Evolutionary conservation across 2,329 filamentous ascomycete genomes (phyloP).

Genomic region (Aspergillus alliaceus): DNA sequence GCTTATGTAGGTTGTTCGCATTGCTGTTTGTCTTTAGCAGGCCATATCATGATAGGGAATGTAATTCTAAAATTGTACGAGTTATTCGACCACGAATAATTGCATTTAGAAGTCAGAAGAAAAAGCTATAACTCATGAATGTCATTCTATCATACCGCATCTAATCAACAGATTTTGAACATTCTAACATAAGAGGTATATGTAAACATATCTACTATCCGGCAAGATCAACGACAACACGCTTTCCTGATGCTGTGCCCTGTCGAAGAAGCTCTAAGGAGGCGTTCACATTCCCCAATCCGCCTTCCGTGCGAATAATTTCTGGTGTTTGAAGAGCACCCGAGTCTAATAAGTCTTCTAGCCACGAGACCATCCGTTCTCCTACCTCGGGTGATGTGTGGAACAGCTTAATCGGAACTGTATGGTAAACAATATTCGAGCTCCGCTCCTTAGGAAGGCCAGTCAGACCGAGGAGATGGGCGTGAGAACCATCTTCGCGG

Average conservation of each 20-base stretch:
- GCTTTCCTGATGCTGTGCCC: constrained; percentile 67
- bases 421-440: constrained; percentile 56
- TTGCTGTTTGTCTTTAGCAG: no score
- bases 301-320: constrained; percentile 64
- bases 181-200: neutral
- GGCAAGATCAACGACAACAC: constrained; percentile 59
- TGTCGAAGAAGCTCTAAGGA: constrained; percentile 66
- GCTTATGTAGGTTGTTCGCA: no score
- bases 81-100: no score
- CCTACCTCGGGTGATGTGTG: constrained; percentile 67
- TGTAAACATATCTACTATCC: neutral
- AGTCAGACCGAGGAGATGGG: constrained; percentile 67
- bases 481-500: constrained; percentile 20
- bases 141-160: neutral
- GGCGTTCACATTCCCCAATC: constrained; percentile 65
- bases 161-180: neutral
- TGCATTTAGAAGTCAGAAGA: no score
- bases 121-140: no score
- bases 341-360: constrained; percentile 63
- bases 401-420: constrained; percentile 73
- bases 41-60: no score
- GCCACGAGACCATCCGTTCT: constrained; percentile 62
- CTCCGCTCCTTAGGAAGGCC: constrained; percentile 62
- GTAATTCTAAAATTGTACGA: no score
- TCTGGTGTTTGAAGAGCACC: constrained; percentile 60